phyloP scores from a whole-genome alignment of 192 early-diverging fungal genomes.

The Coemansia sp. region DNA sequence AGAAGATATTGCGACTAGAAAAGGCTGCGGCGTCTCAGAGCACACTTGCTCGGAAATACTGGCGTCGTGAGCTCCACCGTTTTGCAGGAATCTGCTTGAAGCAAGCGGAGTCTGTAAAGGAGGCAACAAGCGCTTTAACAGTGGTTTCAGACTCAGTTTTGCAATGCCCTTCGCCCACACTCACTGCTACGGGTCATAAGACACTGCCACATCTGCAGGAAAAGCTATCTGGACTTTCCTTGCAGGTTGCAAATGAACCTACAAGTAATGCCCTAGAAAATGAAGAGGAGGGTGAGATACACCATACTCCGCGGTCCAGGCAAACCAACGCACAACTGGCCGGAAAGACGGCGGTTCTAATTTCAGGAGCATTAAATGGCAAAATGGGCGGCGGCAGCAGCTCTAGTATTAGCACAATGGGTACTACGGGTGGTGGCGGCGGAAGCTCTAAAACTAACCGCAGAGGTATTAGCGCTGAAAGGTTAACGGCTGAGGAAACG shows the following conservation, averaged over 20 bases:
- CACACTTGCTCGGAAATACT: conserved; percentile 2
- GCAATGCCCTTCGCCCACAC: conserved; percentile 1
- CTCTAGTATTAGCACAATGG: conserved; percentile 13
- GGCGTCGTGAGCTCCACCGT: conserved; percentile 36
- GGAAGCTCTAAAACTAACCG: not conserved
- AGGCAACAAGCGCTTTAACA: not conserved
- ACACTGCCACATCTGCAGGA: conserved; percentile 3
- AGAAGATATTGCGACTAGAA: conserved; percentile 25
- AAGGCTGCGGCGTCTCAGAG: conserved; percentile 3
- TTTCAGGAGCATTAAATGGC: not conserved
- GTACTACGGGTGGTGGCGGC: not conserved
- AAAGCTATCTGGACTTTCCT: conserved; percentile 13
- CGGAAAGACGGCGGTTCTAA: not conserved
- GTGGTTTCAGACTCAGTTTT: not conserved
- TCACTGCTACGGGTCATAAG: conserved; percentile 1
- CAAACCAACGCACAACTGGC: conserved; percentile 1
- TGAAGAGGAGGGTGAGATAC: not conserved
- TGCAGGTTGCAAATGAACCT: not conserved
- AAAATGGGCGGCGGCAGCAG: conserved; percentile 1
- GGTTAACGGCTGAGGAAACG: conserved; percentile 54
- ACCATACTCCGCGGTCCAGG: not conserved
- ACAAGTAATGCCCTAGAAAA: not conserved
- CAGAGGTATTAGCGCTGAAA: conserved; percentile 6
- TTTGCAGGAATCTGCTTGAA: conserved; percentile 23
- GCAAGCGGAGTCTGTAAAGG: conserved; percentile 35